Conservation (phyloP, 2,329 filamentous ascomycete species). For the Beauveria sp. region DNA sequence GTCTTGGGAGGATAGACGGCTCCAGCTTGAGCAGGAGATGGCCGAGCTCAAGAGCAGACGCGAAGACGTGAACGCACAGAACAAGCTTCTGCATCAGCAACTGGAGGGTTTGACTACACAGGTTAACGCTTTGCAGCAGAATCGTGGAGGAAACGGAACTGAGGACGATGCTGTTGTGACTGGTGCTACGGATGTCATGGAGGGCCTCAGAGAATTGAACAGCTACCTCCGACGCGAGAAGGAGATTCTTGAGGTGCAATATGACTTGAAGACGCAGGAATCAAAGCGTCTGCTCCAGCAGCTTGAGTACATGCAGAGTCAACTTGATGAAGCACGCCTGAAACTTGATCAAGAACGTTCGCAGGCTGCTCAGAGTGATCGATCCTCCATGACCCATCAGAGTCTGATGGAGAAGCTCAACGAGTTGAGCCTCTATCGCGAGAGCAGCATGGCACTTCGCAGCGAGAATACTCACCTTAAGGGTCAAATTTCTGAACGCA, state of each 20-base stretch:
- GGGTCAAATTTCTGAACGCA: constrained; percentile 66
- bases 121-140: constrained; percentile 72
- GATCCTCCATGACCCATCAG: constrained; percentile 70
- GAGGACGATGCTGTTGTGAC: constrained; percentile 47
- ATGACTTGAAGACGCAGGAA: constrained; percentile 83
- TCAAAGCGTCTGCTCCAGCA: constrained; percentile 84
- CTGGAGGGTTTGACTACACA: constrained; percentile 77
- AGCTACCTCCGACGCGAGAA: constrained; percentile 90
- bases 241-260: constrained; percentile 95
- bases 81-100: constrained; percentile 82
- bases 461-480: constrained; percentile 78
- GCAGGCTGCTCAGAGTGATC: constrained; percentile 63
- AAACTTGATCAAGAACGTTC: constrained; percentile 87
- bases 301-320: constrained; percentile 74
- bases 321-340: constrained; percentile 81
- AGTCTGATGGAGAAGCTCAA: constrained; percentile 92
- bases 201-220: constrained; percentile 83
- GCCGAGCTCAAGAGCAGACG: constrained; percentile 68
- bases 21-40: constrained; percentile 77
- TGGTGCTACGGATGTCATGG: constrained; percentile 52
- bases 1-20: constrained; percentile 79
- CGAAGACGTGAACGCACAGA: constrained; percentile 81
- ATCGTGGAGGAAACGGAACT: constrained; percentile 47
- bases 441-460: constrained; percentile 86
- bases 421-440: constrained; percentile 90